Evolutionary conservation across 2,329 filamentous ascomycete species (phyloP).

Genomic region (Rutstroemia sp.): DNA sequence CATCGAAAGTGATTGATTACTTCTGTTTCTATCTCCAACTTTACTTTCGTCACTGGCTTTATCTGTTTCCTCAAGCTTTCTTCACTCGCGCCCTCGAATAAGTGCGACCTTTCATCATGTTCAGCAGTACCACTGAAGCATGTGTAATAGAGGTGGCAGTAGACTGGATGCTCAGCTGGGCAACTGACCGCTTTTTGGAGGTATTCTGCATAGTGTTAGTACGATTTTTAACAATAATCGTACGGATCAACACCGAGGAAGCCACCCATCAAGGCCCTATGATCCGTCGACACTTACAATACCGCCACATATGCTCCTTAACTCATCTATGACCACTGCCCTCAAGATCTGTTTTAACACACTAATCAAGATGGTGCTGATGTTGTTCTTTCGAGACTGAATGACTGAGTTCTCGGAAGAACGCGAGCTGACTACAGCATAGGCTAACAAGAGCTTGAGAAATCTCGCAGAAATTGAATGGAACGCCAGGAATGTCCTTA

Average conservation of each 20-base stretch:
- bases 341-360: slow-evolving; percentile 41
- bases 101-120: slow-evolving; percentile 10
- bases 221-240: not conserved
- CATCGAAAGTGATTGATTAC: not conserved
- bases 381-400: slow-evolving; percentile 38
- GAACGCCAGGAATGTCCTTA: too few relatives aligned
- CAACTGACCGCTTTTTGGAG: slow-evolving; percentile 19
- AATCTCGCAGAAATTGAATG: slow-evolving; percentile 35
- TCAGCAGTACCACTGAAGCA: slow-evolving; percentile 21
- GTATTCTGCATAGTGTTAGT: slow-evolving; percentile 10
- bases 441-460: slow-evolving; percentile 39
- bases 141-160: slow-evolving; percentile 22
- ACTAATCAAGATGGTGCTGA: slow-evolving; percentile 37
- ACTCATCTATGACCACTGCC: slow-evolving; percentile 51
- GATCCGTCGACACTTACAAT: slow-evolving; percentile 1
- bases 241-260: too few relatives aligned
- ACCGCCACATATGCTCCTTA: slow-evolving; percentile 59
- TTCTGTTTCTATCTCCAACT: too few relatives aligned
- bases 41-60: not conserved
- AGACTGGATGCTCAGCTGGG: slow-evolving; percentile 20
- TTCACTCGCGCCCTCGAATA: not conserved
- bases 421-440: slow-evolving; percentile 59
- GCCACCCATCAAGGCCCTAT: too few relatives aligned
- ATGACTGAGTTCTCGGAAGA: slow-evolving; percentile 44
- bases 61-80: not conserved